These are phyloP conservation scores for Coemansia javaensis DNA, from an alignment of 192 early-diverging fungal genomes.

Conservation along the genomic window DNA sequence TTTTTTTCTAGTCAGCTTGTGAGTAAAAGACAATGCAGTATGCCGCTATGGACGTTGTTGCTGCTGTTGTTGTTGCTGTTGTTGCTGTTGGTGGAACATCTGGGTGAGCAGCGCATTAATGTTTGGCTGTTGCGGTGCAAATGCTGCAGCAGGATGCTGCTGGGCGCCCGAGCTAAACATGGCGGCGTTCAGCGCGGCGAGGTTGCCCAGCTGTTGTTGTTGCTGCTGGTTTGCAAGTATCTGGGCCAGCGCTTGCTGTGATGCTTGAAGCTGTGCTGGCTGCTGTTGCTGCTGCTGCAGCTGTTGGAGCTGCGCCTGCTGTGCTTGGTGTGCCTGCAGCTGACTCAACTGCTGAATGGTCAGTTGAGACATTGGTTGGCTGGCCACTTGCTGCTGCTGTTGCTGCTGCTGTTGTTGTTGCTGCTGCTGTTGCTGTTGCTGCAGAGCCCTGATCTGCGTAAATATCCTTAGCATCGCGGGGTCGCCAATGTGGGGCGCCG, in stretches of 20 bases:
- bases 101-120: constrained; percentile 24
- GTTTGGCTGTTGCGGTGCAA: constrained; percentile 26
- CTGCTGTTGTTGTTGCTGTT: constrained; percentile 25
- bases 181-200: constrained; percentile 18
- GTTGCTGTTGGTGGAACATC: constrained; percentile 30
- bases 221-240: constrained; percentile 22
- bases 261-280: constrained; percentile 6
- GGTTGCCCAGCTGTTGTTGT: constrained; percentile 18
- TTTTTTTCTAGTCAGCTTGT: too few species aligned
- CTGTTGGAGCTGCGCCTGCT: constrained; percentile 9
- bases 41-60: too few species aligned
- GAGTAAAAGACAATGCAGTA: too few species aligned
- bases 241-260: constrained; percentile 12
- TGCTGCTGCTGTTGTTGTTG: constrained; percentile 6
- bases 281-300: constrained; percentile 13
- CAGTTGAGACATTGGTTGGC: neutral
- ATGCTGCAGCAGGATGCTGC: constrained; percentile 12
- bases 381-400: constrained; percentile 3
- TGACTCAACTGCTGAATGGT: neutral
- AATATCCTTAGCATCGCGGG: neutral
- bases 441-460: neutral
- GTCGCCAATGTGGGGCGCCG: constrained; percentile 21
- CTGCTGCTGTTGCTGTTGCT: constrained; percentile 5
- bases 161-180: constrained; percentile 25
- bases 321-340: constrained; percentile 2